Conservation (phyloP, 768 basidiomycete genomes). For the Lentinula guzmanii region DNA sequence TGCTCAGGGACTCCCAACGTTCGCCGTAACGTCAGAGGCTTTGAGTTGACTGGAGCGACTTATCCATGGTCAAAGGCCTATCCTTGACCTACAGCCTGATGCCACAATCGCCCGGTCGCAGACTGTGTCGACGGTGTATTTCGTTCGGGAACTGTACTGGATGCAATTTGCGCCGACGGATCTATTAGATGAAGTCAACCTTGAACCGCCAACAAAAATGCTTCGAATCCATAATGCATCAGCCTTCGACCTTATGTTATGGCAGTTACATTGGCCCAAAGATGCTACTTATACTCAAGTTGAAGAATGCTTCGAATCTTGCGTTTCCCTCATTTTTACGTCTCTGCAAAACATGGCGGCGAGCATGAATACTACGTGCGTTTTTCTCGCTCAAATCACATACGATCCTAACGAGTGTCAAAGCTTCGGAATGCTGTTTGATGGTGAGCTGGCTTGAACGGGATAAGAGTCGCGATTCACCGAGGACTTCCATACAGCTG, state of each 20-base stretch:
- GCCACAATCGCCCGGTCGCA: too few relatives aligned
- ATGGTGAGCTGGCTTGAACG: not conserved
- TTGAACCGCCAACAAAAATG: not conserved
- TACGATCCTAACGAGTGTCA: not conserved
- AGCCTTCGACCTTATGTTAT: not conserved
- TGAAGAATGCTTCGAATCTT: not conserved
- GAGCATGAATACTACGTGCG: not conserved
- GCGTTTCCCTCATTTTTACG: too few relatives aligned
- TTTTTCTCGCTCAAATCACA: not conserved
- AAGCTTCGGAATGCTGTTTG: slow-evolving; percentile 4
- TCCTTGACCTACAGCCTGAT: too few relatives aligned
- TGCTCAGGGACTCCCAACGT: too few relatives aligned
- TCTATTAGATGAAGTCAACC: too few relatives aligned
- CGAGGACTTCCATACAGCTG: not conserved
- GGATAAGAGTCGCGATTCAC: not conserved
- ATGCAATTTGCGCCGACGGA: too few relatives aligned
- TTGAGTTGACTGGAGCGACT: too few relatives aligned
- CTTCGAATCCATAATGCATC: not conserved
- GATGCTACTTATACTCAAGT: not conserved
- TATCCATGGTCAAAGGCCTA: too few relatives aligned
- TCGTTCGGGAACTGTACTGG: too few relatives aligned
- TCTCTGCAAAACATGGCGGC: not conserved
- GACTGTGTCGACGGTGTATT: too few relatives aligned
- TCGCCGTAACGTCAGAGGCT: too few relatives aligned
- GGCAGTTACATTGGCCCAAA: not conserved